Conservation (phyloP, 176 grass and related monocot genomes). For the Rhynchospora tenuis region DNA sequence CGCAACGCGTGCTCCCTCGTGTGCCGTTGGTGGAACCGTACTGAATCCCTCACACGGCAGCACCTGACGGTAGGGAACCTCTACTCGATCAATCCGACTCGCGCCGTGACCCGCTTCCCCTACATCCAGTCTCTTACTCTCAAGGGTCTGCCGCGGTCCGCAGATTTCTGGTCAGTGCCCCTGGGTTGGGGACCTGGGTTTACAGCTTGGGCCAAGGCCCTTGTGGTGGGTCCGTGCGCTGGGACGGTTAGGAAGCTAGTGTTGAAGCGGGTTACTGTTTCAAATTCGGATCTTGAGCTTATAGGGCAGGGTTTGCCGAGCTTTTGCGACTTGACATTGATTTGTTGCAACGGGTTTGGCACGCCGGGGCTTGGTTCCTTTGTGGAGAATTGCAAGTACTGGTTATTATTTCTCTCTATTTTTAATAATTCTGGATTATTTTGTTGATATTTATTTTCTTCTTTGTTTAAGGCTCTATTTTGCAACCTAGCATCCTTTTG, state of each 20-base stretch:
- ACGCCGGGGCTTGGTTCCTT: slow-evolving; percentile 64
- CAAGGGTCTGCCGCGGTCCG: slow-evolving; percentile 78
- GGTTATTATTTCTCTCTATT: background rate
- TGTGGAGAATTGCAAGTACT: slow-evolving; percentile 79
- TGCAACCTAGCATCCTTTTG: background rate
- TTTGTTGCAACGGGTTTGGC: slow-evolving; percentile 86
- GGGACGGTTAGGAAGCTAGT: slow-evolving; percentile 35
- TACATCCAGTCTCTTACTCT: slow-evolving; percentile 47
- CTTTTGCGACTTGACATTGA: slow-evolving; percentile 64
- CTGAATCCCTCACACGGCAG: slow-evolving; percentile 59
- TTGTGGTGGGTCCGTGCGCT: slow-evolving; percentile 34
- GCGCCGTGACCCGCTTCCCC: slow-evolving; percentile 62
- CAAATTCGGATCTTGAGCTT: slow-evolving; percentile 78
- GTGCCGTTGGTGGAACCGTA: slow-evolving; percentile 72
- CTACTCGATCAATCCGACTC: slow-evolving; percentile 56
- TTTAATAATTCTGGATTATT: background rate
- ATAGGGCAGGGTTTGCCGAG: slow-evolving; percentile 34
- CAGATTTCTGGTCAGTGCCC: slow-evolving; percentile 84
- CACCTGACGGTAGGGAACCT: slow-evolving; percentile 73
- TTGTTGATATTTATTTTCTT: background rate
- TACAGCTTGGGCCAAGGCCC: slow-evolving; percentile 53
- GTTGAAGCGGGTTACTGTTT: too few relatives aligned
- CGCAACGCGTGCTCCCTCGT: slow-evolving; percentile 73
- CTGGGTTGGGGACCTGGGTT: slow-evolving; percentile 63
- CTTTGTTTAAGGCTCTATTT: slow-evolving; percentile 3